phyloP scores from a whole-genome alignment of 2,329 filamentous ascomycete species.

The Diaporthe ampelina region DNA sequence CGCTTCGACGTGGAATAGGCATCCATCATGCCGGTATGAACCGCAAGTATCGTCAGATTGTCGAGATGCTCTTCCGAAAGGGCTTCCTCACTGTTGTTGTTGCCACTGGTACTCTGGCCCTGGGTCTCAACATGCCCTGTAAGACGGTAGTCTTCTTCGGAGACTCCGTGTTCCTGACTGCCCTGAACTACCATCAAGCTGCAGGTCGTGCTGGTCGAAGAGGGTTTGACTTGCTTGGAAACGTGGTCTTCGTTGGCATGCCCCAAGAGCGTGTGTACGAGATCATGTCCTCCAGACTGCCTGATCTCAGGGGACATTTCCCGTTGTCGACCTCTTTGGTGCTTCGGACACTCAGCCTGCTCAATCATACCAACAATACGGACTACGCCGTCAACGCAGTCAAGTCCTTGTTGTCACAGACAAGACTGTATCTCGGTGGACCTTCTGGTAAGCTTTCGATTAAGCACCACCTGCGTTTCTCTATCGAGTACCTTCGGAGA shows the following conservation, averaged over 20 bases:
- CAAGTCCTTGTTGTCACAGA: conserved; percentile 77
- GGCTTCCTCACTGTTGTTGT: conserved; percentile 79
- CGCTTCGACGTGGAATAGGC: conserved; percentile 77
- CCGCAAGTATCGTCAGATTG: conserved; percentile 78
- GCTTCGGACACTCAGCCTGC: conserved; percentile 75
- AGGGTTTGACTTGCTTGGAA: conserved; percentile 85
- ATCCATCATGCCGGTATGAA: conserved; percentile 88
- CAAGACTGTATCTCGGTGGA: conserved; percentile 78
- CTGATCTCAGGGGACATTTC: conserved; percentile 83
- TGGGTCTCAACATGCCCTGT: conserved; percentile 89
- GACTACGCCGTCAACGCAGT: conserved; percentile 73
- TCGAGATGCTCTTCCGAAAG: conserved; percentile 81
- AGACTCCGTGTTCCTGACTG: conserved; percentile 79
- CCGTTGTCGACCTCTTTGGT: conserved; percentile 81
- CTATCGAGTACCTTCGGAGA: conserved; percentile 81
- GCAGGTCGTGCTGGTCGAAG: conserved; percentile 83
- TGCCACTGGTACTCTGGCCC: conserved; percentile 80
- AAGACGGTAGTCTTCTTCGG: conserved; percentile 84
- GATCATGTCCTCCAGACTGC: conserved; percentile 79
- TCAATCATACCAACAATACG: conserved; percentile 75
- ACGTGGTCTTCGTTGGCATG: conserved; percentile 83
- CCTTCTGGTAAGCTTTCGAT: conserved; percentile 77
- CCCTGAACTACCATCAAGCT: conserved; percentile 82
- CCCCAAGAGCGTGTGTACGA: conserved; percentile 72
- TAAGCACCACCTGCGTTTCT: conserved; percentile 83